Evolutionary conservation across 1,284 basidiomycete genomes (phyloP).

Genomic region (Heterobasidion occidentale): DNA sequence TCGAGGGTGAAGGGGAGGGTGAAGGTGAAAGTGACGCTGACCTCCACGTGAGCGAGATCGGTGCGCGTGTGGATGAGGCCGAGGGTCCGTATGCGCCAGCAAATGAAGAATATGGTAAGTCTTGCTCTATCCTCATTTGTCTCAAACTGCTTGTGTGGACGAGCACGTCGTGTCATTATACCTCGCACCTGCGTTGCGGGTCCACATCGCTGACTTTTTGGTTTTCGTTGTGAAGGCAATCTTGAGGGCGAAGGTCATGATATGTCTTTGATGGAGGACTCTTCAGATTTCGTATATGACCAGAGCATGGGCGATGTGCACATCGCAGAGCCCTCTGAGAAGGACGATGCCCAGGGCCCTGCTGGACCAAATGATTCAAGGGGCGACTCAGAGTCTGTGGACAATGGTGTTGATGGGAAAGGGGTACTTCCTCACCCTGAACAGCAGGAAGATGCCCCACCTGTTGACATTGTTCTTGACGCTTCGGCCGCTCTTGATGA

Average conservation of each 20-base stretch:
- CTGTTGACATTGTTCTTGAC: conserved; percentile 2
- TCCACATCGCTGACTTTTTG: conserved; percentile 49
- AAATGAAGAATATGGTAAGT: conserved; percentile 37
- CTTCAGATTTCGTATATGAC: conserved; percentile 8
- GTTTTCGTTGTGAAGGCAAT: conserved; percentile 39
- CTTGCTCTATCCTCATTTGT: conserved; percentile 23
- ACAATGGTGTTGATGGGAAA: not conserved
- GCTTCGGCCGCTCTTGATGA: conserved; percentile 5
- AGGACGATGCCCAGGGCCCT: conserved; percentile 10
- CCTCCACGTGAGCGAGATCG: conserved; percentile 36
- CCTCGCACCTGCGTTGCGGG: conserved; percentile 17
- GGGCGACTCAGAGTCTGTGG: conserved; percentile 4
- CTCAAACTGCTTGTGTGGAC: conserved; percentile 23
- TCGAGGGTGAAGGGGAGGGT: conserved; percentile 32
- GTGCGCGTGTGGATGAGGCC: conserved; percentile 15
- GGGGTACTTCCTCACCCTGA: conserved; percentile 12
- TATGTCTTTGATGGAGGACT: conserved; percentile 9
- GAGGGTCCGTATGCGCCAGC: conserved; percentile 13
- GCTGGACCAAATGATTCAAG: conserved; percentile 2
- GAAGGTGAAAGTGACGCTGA: conserved; percentile 27
- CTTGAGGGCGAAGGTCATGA: conserved; percentile 19
- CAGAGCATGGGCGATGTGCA: conserved; percentile 11
- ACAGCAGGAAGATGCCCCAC: conserved; percentile 6
- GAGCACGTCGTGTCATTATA: conserved; percentile 13
- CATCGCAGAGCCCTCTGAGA: conserved; percentile 9